Percentiles rank a stretch among this genome's conserved stretches.
Conservation (phyloP, 441 rosid species). For the Euphorbia schlechtendalii region DNA sequence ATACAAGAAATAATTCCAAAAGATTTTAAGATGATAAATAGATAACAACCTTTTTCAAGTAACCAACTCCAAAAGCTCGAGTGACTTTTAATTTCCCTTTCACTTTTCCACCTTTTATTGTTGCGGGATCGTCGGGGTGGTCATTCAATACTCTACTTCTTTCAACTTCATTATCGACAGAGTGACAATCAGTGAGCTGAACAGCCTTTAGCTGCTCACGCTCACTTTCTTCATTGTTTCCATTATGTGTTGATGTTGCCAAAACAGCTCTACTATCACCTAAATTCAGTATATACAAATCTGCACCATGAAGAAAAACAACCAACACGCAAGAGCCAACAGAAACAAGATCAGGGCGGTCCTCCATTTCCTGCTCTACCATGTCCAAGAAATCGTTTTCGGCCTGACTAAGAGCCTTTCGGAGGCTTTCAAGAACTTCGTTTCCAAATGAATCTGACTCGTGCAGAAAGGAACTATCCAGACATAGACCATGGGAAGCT, state of each 20-base stretch:
- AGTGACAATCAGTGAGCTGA: slow-evolving; percentile 80
- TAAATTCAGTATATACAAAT: slow-evolving; percentile 65
- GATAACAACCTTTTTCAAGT: slow-evolving; percentile 72
- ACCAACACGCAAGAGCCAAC: slow-evolving; percentile 89
- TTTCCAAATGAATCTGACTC: slow-evolving; percentile 43
- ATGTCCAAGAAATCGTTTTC: slow-evolving; percentile 76
- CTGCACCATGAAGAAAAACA: slow-evolving; percentile 63
- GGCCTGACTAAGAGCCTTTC: slow-evolving; percentile 62
- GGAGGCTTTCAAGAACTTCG: slow-evolving; percentile 69
- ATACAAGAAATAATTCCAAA: background rate
- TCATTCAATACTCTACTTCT: slow-evolving; percentile 47
- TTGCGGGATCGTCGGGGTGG: slow-evolving; percentile 75
- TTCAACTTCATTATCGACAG: slow-evolving; percentile 74
- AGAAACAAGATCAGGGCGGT: slow-evolving; percentile 88
- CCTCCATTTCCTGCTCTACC: slow-evolving; percentile 98
- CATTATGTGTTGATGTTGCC: slow-evolving; percentile 59
- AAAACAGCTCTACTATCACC: slow-evolving; percentile 95
- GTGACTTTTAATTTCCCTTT: slow-evolving; percentile 92
- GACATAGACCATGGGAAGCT: slow-evolving; percentile 23
- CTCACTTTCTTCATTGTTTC: slow-evolving; percentile 19
- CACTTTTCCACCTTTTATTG: slow-evolving; percentile 62
- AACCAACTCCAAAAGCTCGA: slow-evolving; percentile 90
- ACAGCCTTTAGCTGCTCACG: slow-evolving; percentile 49
- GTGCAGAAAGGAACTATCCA: slow-evolving; percentile 22
- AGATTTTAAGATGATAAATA: background rate